Evolutionary conservation across 306 rosid genomes (phyloP).

Genomic region (Medicago ruthenica): DNA sequence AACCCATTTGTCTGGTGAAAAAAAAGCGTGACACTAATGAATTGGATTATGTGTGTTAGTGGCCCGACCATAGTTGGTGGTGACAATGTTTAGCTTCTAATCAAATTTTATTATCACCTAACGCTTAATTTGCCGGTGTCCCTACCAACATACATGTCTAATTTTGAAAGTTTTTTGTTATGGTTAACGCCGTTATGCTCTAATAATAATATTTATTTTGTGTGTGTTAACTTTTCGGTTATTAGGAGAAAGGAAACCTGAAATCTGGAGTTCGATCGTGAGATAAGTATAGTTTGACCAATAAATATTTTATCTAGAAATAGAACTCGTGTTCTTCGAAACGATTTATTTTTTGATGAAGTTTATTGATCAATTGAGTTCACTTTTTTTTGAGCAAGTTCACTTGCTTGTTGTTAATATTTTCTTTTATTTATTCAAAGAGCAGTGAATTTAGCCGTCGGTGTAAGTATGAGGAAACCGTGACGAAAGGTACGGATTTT

Average conservation of each 20-base stretch:
- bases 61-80: constrained; percentile 65
- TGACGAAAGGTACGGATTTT: constrained; percentile 33
- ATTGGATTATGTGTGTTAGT: constrained; percentile 31
- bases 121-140: constrained; percentile 62
- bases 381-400: no score
- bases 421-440: constrained; percentile 7
- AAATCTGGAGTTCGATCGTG: no score
- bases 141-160: constrained; percentile 54
- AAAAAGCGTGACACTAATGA: constrained; percentile 37
- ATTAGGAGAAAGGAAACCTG: no score
- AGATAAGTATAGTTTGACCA: no score
- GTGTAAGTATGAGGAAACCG: constrained; percentile 48
- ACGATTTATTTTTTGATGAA: no score
- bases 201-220: no score
- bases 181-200: constrained; percentile 38
- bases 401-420: no score
- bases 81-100: constrained; percentile 53
- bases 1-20: constrained; percentile 52
- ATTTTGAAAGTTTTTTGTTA: constrained; percentile 47
- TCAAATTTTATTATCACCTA: constrained; percentile 51
- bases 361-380: no score
- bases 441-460: constrained; percentile 53
- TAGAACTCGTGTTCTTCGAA: no score
- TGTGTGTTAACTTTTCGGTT: no score
- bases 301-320: no score